Evolutionary conservation across 305 asterid genomes (phyloP).

Genomic region (Petunia hybrid): DNA sequence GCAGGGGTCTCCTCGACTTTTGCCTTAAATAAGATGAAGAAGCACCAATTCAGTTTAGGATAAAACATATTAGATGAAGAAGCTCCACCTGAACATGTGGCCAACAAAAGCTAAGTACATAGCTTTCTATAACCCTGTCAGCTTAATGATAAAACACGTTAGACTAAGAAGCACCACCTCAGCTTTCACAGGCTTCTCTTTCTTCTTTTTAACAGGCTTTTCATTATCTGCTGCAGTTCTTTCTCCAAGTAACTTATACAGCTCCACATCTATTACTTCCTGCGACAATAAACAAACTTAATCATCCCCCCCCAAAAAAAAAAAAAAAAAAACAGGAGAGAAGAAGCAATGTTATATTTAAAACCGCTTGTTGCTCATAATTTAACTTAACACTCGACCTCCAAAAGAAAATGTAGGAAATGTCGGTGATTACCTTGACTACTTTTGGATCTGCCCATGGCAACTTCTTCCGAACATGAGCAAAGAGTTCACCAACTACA

Average conservation of each 20-base stretch:
- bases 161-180: slow-evolving; percentile 56
- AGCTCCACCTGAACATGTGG: slow-evolving; percentile 12
- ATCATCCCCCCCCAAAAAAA: not conserved
- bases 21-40: slow-evolving; percentile 47
- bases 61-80: slow-evolving; percentile 25
- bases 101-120: slow-evolving; percentile 6
- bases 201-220: slow-evolving; percentile 88
- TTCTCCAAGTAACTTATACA: slow-evolving; percentile 79
- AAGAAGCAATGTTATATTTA: not conserved
- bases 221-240: slow-evolving; percentile 91
- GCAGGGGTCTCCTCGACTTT: slow-evolving; percentile 63
- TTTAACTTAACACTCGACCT: not conserved
- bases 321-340: slow-evolving; percentile 23
- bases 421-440: slow-evolving; percentile 66
- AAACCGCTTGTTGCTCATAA: not conserved
- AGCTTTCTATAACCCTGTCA: not conserved
- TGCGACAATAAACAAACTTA: slow-evolving; percentile 44
- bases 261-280: slow-evolving; percentile 78
- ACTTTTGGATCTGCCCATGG: slow-evolving; percentile 95
- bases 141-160: slow-evolving; percentile 1
- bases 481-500: slow-evolving; percentile 88
- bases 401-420: not conserved
- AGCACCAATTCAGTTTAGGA: slow-evolving; percentile 4
- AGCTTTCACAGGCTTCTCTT: slow-evolving; percentile 79
- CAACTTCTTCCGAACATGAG: slow-evolving; percentile 79